phyloP scores from a whole-genome alignment of 179 eudicot species.

The Beta lomatogona region DNA sequence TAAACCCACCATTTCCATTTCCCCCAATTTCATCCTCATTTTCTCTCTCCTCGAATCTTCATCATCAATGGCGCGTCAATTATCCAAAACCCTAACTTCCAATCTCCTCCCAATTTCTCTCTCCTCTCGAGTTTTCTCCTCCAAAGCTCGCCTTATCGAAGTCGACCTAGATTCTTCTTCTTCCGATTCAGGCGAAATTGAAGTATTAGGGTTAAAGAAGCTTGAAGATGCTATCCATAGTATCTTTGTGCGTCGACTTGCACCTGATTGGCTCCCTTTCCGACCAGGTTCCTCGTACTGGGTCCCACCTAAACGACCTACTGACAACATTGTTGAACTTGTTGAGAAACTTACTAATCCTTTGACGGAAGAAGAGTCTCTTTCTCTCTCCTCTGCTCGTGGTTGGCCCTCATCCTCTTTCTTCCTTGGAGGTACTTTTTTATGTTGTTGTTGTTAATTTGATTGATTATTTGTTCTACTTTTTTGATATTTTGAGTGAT shows the following conservation, averaged over 20 bases:
- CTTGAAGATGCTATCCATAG: constrained; percentile 61
- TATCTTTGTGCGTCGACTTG: constrained; percentile 58
- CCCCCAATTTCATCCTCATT: background rate
- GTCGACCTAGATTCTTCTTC: constrained; percentile 5
- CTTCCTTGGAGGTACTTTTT: constrained; percentile 40
- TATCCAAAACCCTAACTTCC: background rate
- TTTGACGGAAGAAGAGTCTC: constrained; percentile 43
- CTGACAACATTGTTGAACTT: constrained; percentile 30
- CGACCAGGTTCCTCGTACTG: constrained; percentile 68
- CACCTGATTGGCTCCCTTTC: constrained; percentile 77
- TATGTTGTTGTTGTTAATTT: background rate
- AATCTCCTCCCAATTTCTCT: background rate
- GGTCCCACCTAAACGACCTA: constrained; percentile 46
- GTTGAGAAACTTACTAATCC: constrained; percentile 40
- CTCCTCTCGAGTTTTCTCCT: background rate
- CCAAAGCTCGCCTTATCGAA: constrained; percentile 15
- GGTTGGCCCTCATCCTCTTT: constrained; percentile 54
- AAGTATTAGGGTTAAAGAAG: constrained; percentile 41
- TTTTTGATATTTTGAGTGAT: background rate
- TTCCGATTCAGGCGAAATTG: constrained; percentile 23
- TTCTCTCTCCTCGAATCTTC: background rate
- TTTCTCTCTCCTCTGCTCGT: constrained; percentile 37
- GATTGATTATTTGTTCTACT: too few relatives aligned
- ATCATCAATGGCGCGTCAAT: constrained; percentile 10
- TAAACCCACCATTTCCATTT: too few relatives aligned